Percentiles rank a stretch among this genome's conserved stretches.
Conservation (phyloP, 208 protist genomes). For the Perkinsela sp. region DNA sequence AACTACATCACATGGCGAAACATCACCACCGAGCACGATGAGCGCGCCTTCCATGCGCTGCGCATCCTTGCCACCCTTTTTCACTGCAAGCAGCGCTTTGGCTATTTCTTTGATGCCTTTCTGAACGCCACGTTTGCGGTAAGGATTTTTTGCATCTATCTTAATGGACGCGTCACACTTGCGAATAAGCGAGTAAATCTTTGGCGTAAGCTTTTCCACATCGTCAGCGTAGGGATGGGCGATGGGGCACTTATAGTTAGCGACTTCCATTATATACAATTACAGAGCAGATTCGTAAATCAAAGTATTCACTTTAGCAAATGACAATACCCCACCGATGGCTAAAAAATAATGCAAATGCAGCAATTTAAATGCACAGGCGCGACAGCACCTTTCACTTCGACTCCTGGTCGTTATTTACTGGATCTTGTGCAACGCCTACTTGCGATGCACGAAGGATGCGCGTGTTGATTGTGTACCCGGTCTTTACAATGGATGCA, state of each 20-base stretch:
- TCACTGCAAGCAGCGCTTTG: slow-evolving; percentile 28
- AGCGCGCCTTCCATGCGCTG: slow-evolving; percentile 12
- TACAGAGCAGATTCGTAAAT: no score
- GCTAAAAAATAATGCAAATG: no score
- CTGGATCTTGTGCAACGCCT: slow-evolving; percentile 22
- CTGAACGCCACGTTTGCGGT: slow-evolving; percentile 49
- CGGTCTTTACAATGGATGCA: slow-evolving; percentile 50
- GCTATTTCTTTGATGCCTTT: slow-evolving; percentile 77
- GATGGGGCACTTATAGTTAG: slow-evolving; percentile 71
- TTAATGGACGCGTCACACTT: slow-evolving; percentile 9
- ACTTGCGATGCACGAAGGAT: slow-evolving; percentile 64
- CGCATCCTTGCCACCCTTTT: slow-evolving; percentile 46
- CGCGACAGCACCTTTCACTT: no score
- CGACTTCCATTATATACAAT: no score
- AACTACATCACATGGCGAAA: slow-evolving; percentile 69
- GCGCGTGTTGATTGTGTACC: slow-evolving; percentile 48
- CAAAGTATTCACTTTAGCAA: no score
- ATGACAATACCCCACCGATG: no score
- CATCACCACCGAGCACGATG: slow-evolving; percentile 58
- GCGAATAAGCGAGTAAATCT: slow-evolving; percentile 69
- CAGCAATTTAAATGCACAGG: no score
- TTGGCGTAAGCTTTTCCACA: slow-evolving; percentile 76
- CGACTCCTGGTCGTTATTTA: no score
- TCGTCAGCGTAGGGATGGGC: slow-evolving; percentile 52
- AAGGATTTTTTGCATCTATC: slow-evolving; percentile 20